Evolutionary conservation across 371 early-diverging fungal species (phyloP).

Genomic region (Umbelopsis sp.): DNA sequence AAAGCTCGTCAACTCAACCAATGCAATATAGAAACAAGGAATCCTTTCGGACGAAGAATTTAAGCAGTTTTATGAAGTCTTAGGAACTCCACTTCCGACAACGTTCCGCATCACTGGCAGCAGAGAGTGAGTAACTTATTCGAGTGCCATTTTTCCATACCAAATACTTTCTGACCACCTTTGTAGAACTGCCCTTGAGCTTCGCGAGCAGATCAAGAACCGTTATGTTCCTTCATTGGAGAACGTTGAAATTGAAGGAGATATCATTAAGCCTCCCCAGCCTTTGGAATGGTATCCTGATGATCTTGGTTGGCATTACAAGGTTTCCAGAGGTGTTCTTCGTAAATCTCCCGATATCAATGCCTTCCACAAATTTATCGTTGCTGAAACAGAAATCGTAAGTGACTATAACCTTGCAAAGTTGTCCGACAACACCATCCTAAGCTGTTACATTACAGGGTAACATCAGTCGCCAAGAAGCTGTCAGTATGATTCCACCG

Average conservation of each 20-base stretch:
- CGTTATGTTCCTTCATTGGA: conserved; percentile 61
- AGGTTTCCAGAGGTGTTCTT: conserved; percentile 70
- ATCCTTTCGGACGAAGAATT: conserved; percentile 86
- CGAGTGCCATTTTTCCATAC: conserved; percentile 21
- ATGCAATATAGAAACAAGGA: conserved; percentile 58
- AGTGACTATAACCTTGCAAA: conserved; percentile 21
- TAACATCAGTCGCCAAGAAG: conserved; percentile 96
- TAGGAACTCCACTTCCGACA: conserved; percentile 79
- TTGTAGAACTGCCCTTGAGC: conserved; percentile 48
- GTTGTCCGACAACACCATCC: not conserved
- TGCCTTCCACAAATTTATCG: conserved; percentile 91
- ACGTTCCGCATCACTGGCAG: conserved; percentile 94
- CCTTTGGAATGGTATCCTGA: conserved; percentile 92
- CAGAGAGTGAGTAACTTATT: conserved; percentile 57
- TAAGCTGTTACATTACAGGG: conserved; percentile 56
- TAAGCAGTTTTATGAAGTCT: conserved; percentile 64
- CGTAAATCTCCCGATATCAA: conserved; percentile 73
- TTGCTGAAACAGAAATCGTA: conserved; percentile 91
- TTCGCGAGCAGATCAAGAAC: conserved; percentile 58
- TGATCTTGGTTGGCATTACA: conserved; percentile 86
- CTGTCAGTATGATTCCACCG: conserved; percentile 98
- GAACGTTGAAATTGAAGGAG: conserved; percentile 69
- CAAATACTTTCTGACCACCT: conserved; percentile 19
- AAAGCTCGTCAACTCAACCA: not conserved
- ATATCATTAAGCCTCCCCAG: conserved; percentile 71